Conservation (phyloP, 192 early-diverging fungal genomes). For the Entomortierella chlamydospora region DNA sequence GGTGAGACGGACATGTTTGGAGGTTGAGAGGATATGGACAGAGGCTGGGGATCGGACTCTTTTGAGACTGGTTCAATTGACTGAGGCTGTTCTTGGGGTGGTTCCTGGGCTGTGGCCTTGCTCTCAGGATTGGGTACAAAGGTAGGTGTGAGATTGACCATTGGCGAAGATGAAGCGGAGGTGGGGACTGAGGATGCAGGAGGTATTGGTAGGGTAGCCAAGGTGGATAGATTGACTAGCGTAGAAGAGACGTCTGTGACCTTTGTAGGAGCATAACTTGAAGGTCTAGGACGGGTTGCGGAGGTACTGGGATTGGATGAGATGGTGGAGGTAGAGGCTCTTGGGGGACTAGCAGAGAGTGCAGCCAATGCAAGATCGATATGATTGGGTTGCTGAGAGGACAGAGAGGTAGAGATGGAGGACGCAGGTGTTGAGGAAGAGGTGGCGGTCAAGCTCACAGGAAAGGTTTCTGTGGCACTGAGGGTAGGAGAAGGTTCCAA, state of each 20-base stretch:
- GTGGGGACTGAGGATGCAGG: background rate
- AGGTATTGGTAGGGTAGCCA: slow-evolving; percentile 42
- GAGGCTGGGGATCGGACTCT: background rate
- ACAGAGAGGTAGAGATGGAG: slow-evolving; percentile 19
- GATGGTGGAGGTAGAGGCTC: slow-evolving; percentile 24
- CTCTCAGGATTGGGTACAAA: background rate
- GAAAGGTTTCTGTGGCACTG: slow-evolving; percentile 31
- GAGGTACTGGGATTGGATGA: slow-evolving; percentile 14
- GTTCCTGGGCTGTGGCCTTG: background rate
- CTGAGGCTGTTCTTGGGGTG: slow-evolving; percentile 4
- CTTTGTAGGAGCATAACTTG: slow-evolving; percentile 51
- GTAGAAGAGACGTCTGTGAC: slow-evolving; percentile 40
- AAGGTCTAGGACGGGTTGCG: slow-evolving; percentile 29
- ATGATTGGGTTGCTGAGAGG: slow-evolving; percentile 1
- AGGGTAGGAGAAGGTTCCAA: slow-evolving; percentile 36
- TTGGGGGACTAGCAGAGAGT: slow-evolving; percentile 11
- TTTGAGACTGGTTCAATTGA: slow-evolving; percentile 2
- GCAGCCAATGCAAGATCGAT: slow-evolving; percentile 25
- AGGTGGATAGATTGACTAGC: slow-evolving; percentile 38
- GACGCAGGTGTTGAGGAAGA: slow-evolving; percentile 35
- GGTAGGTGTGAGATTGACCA: slow-evolving; percentile 1
- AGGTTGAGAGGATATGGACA: background rate
- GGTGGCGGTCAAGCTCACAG: background rate
- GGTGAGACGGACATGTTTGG: slow-evolving; percentile 4
- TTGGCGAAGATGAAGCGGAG: background rate